Percentiles rank a stretch among this genome's conserved stretches.
phyloP scores from a whole-genome alignment of 139 green algal species.

The Picochlorum sp. region DNA sequence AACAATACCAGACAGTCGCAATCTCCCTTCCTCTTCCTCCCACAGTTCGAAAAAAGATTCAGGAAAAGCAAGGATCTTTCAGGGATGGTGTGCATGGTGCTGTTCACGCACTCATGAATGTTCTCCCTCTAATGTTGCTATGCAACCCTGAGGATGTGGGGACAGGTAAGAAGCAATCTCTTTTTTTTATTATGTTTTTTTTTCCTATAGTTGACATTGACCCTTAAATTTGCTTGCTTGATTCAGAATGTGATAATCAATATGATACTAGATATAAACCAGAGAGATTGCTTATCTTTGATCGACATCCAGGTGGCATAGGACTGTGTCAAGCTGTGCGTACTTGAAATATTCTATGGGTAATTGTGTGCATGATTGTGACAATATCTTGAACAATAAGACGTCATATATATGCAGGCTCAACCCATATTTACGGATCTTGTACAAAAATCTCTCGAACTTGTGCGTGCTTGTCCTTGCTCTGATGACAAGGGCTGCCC shows the following conservation, averaged over 20 bases:
- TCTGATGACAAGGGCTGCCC: conserved; percentile 58
- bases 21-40: conserved; percentile 69
- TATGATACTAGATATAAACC: conserved; percentile 66
- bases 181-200: too few species aligned
- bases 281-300: conserved; percentile 83
- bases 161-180: too few species aligned
- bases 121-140: conserved; percentile 71
- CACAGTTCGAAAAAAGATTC: conserved; percentile 12
- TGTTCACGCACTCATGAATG: conserved; percentile 77
- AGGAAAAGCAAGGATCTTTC: conserved; percentile 38
- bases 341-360: too few species aligned
- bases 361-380: too few species aligned
- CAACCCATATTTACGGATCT: conserved; percentile 54
- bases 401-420: too few species aligned
- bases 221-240: too few species aligned
- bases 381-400: too few species aligned
- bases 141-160: conserved; percentile 49
- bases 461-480: conserved; percentile 67
- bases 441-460: conserved; percentile 49
- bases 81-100: conserved; percentile 77
- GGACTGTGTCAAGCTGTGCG: conserved; percentile 59
- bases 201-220: not conserved
- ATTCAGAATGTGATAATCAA: conserved; percentile 78
- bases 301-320: conserved; percentile 79
- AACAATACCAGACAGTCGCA: conserved; percentile 71